Conservation (phyloP, 2,329 filamentous ascomycete genomes). For the Parasarocladium wereldwijsianum region DNA sequence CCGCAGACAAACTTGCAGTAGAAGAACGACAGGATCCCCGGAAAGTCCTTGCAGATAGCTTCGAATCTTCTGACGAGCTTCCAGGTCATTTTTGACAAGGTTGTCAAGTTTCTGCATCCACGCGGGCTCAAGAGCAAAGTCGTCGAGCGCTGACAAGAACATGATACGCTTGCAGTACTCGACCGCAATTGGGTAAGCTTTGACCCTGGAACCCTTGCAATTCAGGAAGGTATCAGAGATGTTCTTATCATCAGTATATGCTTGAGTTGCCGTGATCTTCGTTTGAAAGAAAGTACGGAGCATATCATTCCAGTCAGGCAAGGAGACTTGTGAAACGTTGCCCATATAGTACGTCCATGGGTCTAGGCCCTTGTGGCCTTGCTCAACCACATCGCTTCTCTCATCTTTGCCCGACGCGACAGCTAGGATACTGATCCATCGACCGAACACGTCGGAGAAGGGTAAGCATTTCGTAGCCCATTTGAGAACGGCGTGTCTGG, state of each 20-base stretch:
- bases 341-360: constrained; percentile 38
- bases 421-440: constrained; percentile 83
- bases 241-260: constrained; percentile 5
- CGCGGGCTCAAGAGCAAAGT: constrained; percentile 53
- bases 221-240: constrained; percentile 22
- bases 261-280: constrained; percentile 14
- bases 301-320: constrained; percentile 39
- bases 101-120: constrained; percentile 75
- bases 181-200: constrained; percentile 54
- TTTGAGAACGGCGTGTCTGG: constrained; percentile 68
- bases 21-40: constrained; percentile 23
- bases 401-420: constrained; percentile 51
- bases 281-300: constrained; percentile 31
- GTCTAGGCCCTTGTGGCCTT: constrained; percentile 78
- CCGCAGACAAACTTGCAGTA: constrained; percentile 41
- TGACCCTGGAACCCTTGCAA: constrained; percentile 28
- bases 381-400: constrained; percentile 72
- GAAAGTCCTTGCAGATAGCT: constrained; percentile 31
- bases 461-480: constrained; percentile 82
- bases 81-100: constrained; percentile 54
- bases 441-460: constrained; percentile 61
- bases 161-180: constrained; percentile 47
- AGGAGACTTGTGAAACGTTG: constrained; percentile 20
- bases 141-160: constrained; percentile 31
- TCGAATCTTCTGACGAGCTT: constrained; percentile 44